Base-by-base conservation (phyloP, 225 moss, liverwort and hornwort genomes). In the Bryoerythrophyllum caledonicum region DNA sequence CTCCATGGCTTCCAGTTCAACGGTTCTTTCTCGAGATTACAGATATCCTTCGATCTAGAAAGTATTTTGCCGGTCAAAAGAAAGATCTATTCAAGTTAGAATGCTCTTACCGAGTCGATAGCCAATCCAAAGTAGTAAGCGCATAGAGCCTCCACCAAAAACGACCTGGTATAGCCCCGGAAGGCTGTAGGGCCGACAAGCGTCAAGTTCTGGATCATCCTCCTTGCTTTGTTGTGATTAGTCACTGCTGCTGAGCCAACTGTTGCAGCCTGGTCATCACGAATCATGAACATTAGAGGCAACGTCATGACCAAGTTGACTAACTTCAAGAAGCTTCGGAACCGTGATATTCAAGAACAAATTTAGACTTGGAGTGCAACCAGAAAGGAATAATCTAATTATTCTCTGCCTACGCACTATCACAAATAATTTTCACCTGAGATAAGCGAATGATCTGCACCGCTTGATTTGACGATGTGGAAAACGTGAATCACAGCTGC, bases 391-490 rank as follows among this genome's bases (percentile, higher is more conserved):
- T 19, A 49, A 2, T 28, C 11, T 30, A 19, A 9, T 48, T 49
- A 17, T 10, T 5, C 2, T 10, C 13, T 27, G 20, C 58, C 14
- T 32, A 26, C 30, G 10, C 2, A 65, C 2, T 54, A 24, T 59
- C 19, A 25, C 32, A 32, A 73, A 49, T 30, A 6, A 19, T 49
- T 17, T 71, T 68, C 76, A 90, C 94, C 87, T 92, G 92, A 13
- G 94, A 94, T 49, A 82, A 73, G 1, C 92, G 92, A 48, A 94
- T 73, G 53, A 81, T 64, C 70, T 94, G 89, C 5, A 92, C 80
- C 59, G 73, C 71, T 21, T 79, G 76, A 9, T 76, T 58, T 4
- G 86, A 80, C 64, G 59, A 44, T 0, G 43, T 26, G 5, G 73
- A 56, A 21, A 92, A 5, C 5, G 5, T 76, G 58, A 84, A 86